phyloP scores from a whole-genome alignment of 2,329 filamentous ascomycete genomes.

The Fusarium odoratissimum region DNA sequence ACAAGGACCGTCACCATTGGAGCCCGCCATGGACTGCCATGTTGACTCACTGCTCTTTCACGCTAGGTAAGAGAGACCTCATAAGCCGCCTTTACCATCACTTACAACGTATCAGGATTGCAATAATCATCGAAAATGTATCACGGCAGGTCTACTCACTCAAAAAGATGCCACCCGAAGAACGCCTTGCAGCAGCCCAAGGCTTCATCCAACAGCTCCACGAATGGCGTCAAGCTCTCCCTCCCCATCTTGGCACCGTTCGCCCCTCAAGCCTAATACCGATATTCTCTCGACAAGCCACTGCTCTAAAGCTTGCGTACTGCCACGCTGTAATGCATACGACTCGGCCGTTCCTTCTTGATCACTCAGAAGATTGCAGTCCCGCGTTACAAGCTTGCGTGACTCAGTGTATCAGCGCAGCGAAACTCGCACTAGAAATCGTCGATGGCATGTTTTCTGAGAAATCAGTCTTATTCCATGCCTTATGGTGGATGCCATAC shows the following conservation, averaged over 20 bases:
- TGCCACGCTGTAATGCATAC: constrained; percentile 67
- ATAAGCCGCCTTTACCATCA: fast-evolving
- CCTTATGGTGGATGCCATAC: constrained; percentile 66
- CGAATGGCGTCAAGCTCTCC: constrained; percentile 55
- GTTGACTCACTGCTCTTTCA: constrained; percentile 61
- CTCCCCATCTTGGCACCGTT: constrained; percentile 57
- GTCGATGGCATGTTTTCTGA: constrained; percentile 55
- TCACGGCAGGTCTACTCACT: constrained; percentile 56
- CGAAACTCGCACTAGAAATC: constrained; percentile 52
- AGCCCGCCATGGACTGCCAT: constrained; percentile 56
- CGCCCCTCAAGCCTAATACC: constrained; percentile 59
- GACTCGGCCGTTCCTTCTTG: constrained; percentile 65
- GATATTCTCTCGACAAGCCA: constrained; percentile 60
- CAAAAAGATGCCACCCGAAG: constrained; percentile 49
- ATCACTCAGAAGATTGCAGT: constrained; percentile 31
- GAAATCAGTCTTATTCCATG: constrained; percentile 53
- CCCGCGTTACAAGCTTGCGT: constrained; percentile 44
- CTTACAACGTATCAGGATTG: constrained; percentile 40
- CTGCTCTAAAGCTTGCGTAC: constrained; percentile 64
- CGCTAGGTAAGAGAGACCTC: constrained; percentile 47
- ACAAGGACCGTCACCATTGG: constrained; percentile 49
- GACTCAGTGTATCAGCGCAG: constrained; percentile 54
- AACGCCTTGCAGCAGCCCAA: constrained; percentile 53
- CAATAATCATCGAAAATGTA: constrained; percentile 53
- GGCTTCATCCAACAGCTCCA: constrained; percentile 53